Conservation (phyloP, 2,329 filamentous ascomycete genomes). For the Ophiostoma ips region DNA sequence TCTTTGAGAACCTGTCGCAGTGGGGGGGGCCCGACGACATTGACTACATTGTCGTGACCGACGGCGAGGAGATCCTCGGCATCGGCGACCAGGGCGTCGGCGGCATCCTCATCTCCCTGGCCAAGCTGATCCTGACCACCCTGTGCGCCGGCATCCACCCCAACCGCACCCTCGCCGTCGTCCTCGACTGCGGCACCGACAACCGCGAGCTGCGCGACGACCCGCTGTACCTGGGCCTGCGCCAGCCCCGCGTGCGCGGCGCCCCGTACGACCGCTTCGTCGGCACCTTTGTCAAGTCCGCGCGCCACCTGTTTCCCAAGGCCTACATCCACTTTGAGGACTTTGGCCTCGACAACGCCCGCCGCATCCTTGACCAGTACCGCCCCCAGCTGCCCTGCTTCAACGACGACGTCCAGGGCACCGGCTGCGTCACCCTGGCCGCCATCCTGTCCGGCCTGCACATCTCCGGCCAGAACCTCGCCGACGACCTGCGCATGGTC, state of each 20-base stretch:
- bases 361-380: conserved; percentile 64
- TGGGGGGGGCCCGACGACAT: conserved; percentile 62
- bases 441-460: conserved; percentile 66
- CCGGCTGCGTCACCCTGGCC: conserved; percentile 73
- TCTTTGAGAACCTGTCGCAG: conserved; percentile 51
- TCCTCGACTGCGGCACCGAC: conserved; percentile 75
- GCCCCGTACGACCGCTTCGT: conserved; percentile 65
- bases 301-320: conserved; percentile 56
- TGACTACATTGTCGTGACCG: conserved; percentile 62
- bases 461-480: conserved; percentile 50
- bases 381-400: conserved; percentile 65
- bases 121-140: conserved; percentile 71
- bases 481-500: conserved; percentile 51
- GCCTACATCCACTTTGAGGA: conserved; percentile 87
- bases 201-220: conserved; percentile 63
- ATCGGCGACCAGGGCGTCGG: conserved; percentile 85
- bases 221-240: conserved; percentile 65
- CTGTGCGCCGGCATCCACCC: conserved; percentile 80
- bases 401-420: conserved; percentile 74
- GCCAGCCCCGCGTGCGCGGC: conserved; percentile 51
- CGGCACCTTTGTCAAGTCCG: conserved; percentile 56
- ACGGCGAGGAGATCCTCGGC: conserved; percentile 62
- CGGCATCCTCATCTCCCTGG: conserved; percentile 69
- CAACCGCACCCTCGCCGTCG: conserved; percentile 62
- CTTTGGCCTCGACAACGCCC: conserved; percentile 64